phyloP scores from a whole-genome alignment of 1,139 yeast species.

The Diutina catenulata region DNA sequence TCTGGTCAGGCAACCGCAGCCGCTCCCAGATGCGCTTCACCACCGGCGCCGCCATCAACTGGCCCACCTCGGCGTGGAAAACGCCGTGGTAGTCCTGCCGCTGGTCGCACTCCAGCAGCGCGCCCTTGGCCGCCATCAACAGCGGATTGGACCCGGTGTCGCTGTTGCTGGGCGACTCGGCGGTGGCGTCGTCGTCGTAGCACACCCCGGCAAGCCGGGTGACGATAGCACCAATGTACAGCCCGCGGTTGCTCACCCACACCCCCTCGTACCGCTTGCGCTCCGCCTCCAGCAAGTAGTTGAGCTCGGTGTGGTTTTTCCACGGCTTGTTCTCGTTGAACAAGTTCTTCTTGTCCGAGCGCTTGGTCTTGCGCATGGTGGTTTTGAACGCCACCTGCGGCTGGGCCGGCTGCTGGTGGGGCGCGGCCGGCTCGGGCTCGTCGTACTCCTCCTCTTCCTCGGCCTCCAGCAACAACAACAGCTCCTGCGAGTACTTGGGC shows the following conservation, averaged over 20 bases:
- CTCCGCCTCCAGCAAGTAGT: slow-evolving; percentile 55
- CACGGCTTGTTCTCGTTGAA: slow-evolving; percentile 93
- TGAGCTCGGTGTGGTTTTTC: slow-evolving; percentile 70
- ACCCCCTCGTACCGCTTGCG: slow-evolving; percentile 83
- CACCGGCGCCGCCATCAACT: slow-evolving; percentile 21
- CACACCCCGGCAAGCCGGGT: slow-evolving; percentile 24
- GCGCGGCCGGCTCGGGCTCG: background rate
- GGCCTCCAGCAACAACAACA: background rate
- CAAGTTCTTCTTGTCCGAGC: slow-evolving; percentile 27
- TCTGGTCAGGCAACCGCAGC: slow-evolving; percentile 55
- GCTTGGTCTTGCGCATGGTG: slow-evolving; percentile 53
- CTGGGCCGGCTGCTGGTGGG: slow-evolving; percentile 7
- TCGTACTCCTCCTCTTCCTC: background rate
- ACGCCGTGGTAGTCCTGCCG: slow-evolving; percentile 20
- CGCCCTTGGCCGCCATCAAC: background rate
- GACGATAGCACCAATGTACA: slow-evolving; percentile 36
- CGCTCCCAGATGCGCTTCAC: slow-evolving; percentile 75
- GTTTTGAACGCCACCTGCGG: slow-evolving; percentile 38
- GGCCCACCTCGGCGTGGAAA: slow-evolving; percentile 31
- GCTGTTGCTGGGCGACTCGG: background rate
- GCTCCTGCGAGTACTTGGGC: background rate
- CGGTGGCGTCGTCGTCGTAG: slow-evolving; percentile 11
- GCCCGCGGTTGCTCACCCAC: slow-evolving; percentile 81
- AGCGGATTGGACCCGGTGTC: background rate
- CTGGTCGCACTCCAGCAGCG: background rate